Evolutionary conservation across 202 grass and related monocot genomes (phyloP).

Genomic region (Carex sylvatica): DNA sequence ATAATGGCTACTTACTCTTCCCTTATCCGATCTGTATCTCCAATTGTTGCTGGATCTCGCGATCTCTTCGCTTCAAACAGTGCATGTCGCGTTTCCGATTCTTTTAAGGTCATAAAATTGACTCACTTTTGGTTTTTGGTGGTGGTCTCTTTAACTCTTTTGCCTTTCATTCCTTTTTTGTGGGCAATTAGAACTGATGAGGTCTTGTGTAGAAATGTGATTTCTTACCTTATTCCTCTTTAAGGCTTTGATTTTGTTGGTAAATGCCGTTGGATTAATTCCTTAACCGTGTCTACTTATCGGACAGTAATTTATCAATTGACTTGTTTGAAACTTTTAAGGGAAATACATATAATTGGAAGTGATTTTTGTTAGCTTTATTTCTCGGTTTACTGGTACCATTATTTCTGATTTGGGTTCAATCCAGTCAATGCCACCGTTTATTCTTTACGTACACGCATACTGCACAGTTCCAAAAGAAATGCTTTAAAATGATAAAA

Average conservation of each 20-base stretch:
- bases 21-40: constrained; percentile 41
- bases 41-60: constrained; percentile 39
- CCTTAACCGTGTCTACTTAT: neutral
- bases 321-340: neutral
- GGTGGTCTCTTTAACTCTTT: neutral
- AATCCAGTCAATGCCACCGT: neutral
- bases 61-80: constrained; percentile 12
- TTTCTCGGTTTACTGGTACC: neutral
- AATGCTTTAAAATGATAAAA: neutral
- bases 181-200: neutral
- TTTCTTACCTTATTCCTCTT: neutral
- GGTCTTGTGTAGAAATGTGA: constrained; percentile 9
- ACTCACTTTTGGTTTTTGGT: neutral
- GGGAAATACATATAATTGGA: neutral
- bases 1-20: constrained; percentile 62
- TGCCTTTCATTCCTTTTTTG: neutral
- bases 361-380: neutral
- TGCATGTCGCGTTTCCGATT: constrained; percentile 7
- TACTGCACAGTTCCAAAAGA: neutral
- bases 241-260: neutral
- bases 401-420: constrained; percentile 21
- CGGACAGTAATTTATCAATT: neutral
- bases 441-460: neutral
- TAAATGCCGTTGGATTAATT: neutral
- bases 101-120: constrained; percentile 40